Conservation (phyloP, 768 basidiomycete species). For the Tubosaeta sp. region DNA sequence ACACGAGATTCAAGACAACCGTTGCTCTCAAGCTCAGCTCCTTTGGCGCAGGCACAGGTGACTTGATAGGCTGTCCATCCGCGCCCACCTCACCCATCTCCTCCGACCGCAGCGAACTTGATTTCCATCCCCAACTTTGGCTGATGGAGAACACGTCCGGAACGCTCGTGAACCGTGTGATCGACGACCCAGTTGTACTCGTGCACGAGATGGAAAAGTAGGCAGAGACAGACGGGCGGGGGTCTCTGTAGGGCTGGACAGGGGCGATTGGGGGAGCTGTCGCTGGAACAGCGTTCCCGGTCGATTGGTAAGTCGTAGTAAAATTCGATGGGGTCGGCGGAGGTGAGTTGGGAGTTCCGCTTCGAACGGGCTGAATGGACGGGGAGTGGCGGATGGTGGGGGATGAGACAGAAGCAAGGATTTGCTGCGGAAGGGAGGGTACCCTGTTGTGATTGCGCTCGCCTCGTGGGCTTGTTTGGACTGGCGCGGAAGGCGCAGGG, state of each 20-base stretch:
- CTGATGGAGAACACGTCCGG: constrained; percentile 82
- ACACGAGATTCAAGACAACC: constrained; percentile 74
- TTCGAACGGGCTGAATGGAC: constrained; percentile 44
- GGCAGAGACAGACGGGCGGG: constrained; percentile 63
- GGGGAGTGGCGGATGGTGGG: constrained; percentile 40
- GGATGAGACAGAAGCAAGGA: constrained; percentile 24
- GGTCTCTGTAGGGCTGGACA: constrained; percentile 70
- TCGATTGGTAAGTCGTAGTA: constrained; percentile 22
- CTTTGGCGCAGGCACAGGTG: constrained; percentile 27
- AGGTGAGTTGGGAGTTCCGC: constrained; percentile 38
- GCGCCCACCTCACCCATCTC: constrained; percentile 41
- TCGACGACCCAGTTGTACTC: constrained; percentile 72
- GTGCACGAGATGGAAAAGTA: constrained; percentile 85
- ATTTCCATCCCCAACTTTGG: constrained; percentile 96
- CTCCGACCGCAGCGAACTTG: constrained; percentile 49
- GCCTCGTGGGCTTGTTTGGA: constrained; percentile 23
- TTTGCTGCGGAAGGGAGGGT: constrained; percentile 30
- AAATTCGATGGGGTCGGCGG: constrained; percentile 18
- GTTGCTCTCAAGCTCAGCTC: constrained; percentile 74
- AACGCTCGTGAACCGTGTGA: constrained; percentile 79
- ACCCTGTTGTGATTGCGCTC: constrained; percentile 28
- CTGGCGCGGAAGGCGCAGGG: constrained; percentile 63
- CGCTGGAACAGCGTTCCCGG: constrained; percentile 31
- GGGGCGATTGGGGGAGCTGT: constrained; percentile 48
- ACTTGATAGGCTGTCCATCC: constrained; percentile 29